Evolutionary conservation across 352 stramenopile species (phyloP), one percentile per base, ranked within the genome.

Genomic region (Globisporangium canariense): DNA sequence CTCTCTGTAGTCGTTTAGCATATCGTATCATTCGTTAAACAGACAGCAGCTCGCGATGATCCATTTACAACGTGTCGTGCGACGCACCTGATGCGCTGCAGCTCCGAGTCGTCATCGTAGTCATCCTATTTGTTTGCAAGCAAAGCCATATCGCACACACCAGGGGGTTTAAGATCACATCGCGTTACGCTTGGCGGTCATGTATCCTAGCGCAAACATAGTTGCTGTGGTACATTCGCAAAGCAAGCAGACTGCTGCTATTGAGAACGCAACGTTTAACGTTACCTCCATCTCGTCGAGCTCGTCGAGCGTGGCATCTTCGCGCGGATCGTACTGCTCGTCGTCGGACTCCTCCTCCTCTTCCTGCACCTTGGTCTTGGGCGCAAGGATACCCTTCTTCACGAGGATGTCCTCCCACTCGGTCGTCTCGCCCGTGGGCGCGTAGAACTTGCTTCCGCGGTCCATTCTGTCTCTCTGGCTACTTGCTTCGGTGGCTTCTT

Each of bases 381-480:
- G 88, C 25, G 88, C 88, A 32, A 96, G 69, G 65, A 96, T 96
- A 6, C 88, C 88, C 65, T 92, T 93, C 74, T 94, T 96, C 53
- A 96, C 73, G 60, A 96, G 70, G 66, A 96, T 96, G 59, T 96
- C 88, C 71, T 96, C 88, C 88, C 88, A 96, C 74, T 96, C 86
- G 34, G 88, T 96, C 62, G 88, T 96, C 77, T 96, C 88, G 66
- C 88, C 88, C 67, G 88, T 96, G 20, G 85, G 85, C 73, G 76
- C 88, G 76, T 96, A 96, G 66, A 75, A 86, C 71, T 92, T 90
- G 69, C 85, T 89, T 46, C 88, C 88, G 46, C 86, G 86, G 68
- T 94, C 85, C 40, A 68, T 64, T 20, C 7, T 68, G 18, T 36
- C 46, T 46, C 32, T n/a, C 20, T 63, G 36, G n/a, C 20, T 67